Base-by-base conservation (phyloP, 495 filamentous ascomycete genomes). In the Penicillium turbatum region DNA sequence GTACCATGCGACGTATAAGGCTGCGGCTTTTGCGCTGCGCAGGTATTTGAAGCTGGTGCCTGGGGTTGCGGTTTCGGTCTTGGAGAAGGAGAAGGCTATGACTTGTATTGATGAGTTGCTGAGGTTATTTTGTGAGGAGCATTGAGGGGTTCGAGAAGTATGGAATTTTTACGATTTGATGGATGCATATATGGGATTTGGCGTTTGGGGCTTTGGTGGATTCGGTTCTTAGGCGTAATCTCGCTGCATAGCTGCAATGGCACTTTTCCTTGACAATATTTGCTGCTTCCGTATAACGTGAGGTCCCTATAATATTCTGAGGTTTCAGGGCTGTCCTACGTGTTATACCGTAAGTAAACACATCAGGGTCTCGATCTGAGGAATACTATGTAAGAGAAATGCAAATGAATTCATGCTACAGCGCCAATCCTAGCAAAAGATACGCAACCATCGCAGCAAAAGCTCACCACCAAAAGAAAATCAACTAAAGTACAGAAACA, bases 1-100 rank as follows among this genome's bases (percentile, higher is more conserved):
- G 66, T 86, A 86, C 48, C 83, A 86, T 55, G 82, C 83, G 42
- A 82, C 80, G 0, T 85, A 79, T 55, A 84, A 83, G 53, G 79
- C 81, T 16, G 76, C 80, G 1, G 76, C 73, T 17, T 83, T 85
- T 60, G 78, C 82, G 5, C 73, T 85, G 24, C 71, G 82, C 38
- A 74, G 67, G 35, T 72, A 77, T 48, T 63, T 83, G 48, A 75
- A 66, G 46, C 64, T 66, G 24, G 7, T 49, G 1, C 21, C 48
- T 7, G 60, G 32, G 19, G 7, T 36, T 19, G 30, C 61, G 31
- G 71, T 72, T 19, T 43, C 62, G 6, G 31, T 67, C 16, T 43
- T 77, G 42, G 60, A 73, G 24, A 77, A 76, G 41, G 68, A 59
- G 16, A 77, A 72, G 47, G 72, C 72, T 34, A 77, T 73, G 69